Evolutionary conservation across 164 flowering plant genomes (phyloP).

Genomic region (Nymphaea thermarum): DNA sequence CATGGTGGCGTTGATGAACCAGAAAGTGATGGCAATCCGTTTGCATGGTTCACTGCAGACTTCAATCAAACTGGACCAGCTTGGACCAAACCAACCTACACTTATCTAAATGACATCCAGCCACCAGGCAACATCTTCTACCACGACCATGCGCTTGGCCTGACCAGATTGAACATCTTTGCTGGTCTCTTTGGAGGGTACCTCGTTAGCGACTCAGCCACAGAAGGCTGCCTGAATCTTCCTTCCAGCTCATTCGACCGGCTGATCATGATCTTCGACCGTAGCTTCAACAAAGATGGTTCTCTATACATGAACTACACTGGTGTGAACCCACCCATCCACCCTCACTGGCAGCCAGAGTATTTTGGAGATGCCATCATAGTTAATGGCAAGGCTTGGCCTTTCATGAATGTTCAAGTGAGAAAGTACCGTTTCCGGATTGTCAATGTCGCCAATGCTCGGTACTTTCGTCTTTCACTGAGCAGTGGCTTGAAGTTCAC

Average conservation of each 20-base stretch:
- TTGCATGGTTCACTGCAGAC: slow-evolving; percentile 41
- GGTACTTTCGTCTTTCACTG: slow-evolving; percentile 56
- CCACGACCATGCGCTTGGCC: slow-evolving; percentile 57
- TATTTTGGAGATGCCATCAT: slow-evolving; percentile 29
- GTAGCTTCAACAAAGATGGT: slow-evolving; percentile 32
- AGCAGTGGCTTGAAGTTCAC: slow-evolving; percentile 35
- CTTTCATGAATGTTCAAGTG: slow-evolving; percentile 33
- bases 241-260: slow-evolving; percentile 31
- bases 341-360: slow-evolving; percentile 40
- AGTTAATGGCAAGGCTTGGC: slow-evolving; percentile 67
- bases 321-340: slow-evolving; percentile 41
- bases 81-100: slow-evolving; percentile 16
- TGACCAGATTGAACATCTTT: slow-evolving; percentile 42
- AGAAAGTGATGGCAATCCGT: slow-evolving; percentile 33
- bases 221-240: slow-evolving; percentile 26
- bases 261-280: slow-evolving; percentile 31
- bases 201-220: slow-evolving; percentile 24
- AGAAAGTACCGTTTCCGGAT: slow-evolving; percentile 64
- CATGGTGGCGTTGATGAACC: slow-evolving; percentile 48
- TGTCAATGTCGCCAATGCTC: slow-evolving; percentile 76
- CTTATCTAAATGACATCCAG: background rate
- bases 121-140: slow-evolving; percentile 8
- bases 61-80: slow-evolving; percentile 30
- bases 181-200: slow-evolving; percentile 49
- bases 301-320: slow-evolving; percentile 42